Evolutionary conservation across 208 protist species (phyloP).

Genomic region (Wallacemonas sp.): DNA sequence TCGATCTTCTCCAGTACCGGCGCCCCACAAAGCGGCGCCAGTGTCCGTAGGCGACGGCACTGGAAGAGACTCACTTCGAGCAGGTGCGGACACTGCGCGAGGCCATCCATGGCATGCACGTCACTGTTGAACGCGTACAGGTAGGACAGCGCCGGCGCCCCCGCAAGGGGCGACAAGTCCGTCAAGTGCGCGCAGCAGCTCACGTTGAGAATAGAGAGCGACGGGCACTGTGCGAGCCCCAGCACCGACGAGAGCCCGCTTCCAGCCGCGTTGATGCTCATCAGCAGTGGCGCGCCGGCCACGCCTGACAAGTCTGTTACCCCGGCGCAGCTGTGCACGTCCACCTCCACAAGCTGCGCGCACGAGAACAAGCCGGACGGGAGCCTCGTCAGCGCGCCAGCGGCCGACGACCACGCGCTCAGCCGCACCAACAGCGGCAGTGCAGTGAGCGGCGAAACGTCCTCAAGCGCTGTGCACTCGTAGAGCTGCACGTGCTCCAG

Average conservation of each 20-base stretch:
- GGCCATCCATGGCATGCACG: background rate
- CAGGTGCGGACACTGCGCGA: background rate
- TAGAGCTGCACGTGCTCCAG: slow-evolving; percentile 8
- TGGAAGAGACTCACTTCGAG: slow-evolving; percentile 15
- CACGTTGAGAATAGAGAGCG: background rate
- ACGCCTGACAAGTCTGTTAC: slow-evolving; percentile 17
- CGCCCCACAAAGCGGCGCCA: background rate
- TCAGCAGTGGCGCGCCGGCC: background rate
- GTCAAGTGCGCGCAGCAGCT: slow-evolving; percentile 1
- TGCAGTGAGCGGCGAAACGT: background rate
- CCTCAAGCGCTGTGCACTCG: background rate
- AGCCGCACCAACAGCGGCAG: slow-evolving; percentile 1
- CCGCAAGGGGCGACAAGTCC: background rate
- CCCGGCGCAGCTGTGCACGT: slow-evolving; percentile 13
- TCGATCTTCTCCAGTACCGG: background rate
- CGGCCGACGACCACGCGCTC: slow-evolving; percentile 4
- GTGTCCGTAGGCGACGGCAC: background rate
- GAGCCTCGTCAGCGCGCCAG: background rate
- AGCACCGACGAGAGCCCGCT: background rate
- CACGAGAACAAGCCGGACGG: background rate
- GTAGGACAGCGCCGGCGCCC: background rate
- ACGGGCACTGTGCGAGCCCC: slow-evolving; percentile 5
- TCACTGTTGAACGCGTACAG: slow-evolving; percentile 4
- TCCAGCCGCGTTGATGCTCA: slow-evolving; percentile 5
- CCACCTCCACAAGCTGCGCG: slow-evolving; percentile 12